Conservation (phyloP, 345 rosid species). For the Populus alba region DNA sequence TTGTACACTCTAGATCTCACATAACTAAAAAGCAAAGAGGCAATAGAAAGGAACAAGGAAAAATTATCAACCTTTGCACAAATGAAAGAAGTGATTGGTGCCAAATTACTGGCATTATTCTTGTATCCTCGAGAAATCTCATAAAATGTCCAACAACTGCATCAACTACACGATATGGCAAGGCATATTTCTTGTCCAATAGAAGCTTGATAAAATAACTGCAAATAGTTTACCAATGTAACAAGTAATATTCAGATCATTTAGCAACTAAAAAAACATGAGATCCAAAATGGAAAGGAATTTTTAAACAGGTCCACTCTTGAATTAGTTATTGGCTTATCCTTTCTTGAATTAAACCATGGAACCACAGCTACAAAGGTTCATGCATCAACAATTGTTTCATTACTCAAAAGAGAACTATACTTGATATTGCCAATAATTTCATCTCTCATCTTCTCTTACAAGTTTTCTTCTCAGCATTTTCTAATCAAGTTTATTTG, state of each 20-base stretch:
- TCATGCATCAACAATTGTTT: neutral
- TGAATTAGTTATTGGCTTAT: neutral
- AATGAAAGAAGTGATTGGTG: conserved; percentile 93
- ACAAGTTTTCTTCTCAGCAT: neutral
- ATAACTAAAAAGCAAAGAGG: neutral
- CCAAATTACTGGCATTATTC: conserved; percentile 98
- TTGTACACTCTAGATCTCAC: neutral
- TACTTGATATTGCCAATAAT: neutral
- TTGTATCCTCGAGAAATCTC: conserved; percentile 69
- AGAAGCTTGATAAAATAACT: conserved; percentile 90
- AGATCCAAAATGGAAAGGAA: neutral
- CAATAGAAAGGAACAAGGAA: neutral
- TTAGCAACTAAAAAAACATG: conserved; percentile 3
- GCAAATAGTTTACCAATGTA: conserved; percentile 20
- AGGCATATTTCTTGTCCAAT: conserved; percentile 85
- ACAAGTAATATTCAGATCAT: neutral
- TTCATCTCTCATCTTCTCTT: neutral
- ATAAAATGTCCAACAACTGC: conserved; percentile 76
- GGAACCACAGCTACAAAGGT: neutral
- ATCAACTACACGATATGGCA: conserved; percentile 83
- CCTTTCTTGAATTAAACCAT: neutral
- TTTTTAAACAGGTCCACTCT: neutral
- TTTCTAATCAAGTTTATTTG: neutral
- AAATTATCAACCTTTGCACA: conserved; percentile 63
- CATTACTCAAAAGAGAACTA: neutral